Base-by-base conservation (phyloP, 2,329 filamentous ascomycete genomes). In the Neopestalotiopsis clavispora region DNA sequence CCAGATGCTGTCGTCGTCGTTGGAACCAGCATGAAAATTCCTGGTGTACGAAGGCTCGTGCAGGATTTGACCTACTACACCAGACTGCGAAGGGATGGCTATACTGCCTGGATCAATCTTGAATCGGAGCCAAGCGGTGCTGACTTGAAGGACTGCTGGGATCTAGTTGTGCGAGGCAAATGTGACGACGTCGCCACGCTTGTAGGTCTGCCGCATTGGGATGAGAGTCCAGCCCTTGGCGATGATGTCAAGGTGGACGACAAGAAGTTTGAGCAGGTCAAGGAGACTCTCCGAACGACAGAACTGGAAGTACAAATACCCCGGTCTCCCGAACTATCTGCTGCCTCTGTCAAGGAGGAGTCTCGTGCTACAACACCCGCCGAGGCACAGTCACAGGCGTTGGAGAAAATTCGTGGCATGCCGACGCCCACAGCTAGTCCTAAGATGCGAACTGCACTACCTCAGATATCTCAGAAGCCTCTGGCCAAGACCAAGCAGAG, bases 1-100 rank as follows among this genome's bases (percentile, higher is more conserved):
- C 95, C 96, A 0, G 96, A 98, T 79, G 95, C 95, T 20, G 88
- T 99, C 32, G 90, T 99, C 73, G 96, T 99, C 34, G 96, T 97
- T 9, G 96, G 96, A 66, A 99, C 96, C 2, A 98, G 94, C 69
- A 84, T 99, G 74, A 98, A 98, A 78, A 95, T 99, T 64, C 95
- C 95, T 0, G 96, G 96, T 9, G 94, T 98, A 58, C 90, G 93
- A 70, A 89, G 95, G 67, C 92, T 99, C 68, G 94, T 95, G 69
- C 93, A 93, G 78, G 95, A 98, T 80, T 90, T 98, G 87, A 98
- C 94, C 79, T 90, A 91, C 64, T 91, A 94, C 40, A 93, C 97
- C n/a, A 89, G 95, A 70, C 90, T 91, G 75, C 90, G 94, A 67
- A 90, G 89, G 72, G 93, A 97, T 74, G 95, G 95, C 0, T 89